These are phyloP conservation scores for Phialophora verrucosa DNA, from an alignment of 2,329 filamentous ascomycete species.

Conservation along the genomic window DNA sequence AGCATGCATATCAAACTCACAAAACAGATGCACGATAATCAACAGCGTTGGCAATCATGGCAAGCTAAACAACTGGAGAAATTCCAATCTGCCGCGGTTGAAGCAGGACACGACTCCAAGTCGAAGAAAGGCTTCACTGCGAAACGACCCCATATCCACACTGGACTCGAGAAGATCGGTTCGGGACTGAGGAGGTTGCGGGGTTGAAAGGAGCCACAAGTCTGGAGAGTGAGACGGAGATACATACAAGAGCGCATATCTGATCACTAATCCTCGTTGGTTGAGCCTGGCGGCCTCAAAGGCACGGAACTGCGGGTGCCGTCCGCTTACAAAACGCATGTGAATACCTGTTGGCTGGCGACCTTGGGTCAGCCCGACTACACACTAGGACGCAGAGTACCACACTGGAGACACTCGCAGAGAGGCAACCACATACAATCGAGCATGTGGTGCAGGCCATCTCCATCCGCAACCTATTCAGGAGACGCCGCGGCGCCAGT, in stretches of 20 bases:
- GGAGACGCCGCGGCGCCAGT: not conserved
- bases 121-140: conserved; percentile 26
- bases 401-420: not conserved
- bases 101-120: conserved; percentile 10
- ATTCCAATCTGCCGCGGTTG: conserved; percentile 24
- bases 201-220: conserved; percentile 18
- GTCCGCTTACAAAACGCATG: not conserved
- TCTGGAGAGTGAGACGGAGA: conserved; percentile 2
- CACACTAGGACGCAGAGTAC: not conserved
- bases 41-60: conserved; percentile 32
- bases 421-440: not conserved
- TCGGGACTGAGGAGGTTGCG: conserved; percentile 27
- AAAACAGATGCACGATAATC: conserved; percentile 32
- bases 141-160: conserved; percentile 30
- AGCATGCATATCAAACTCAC: conserved; percentile 34
- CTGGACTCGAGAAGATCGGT: conserved; percentile 26
- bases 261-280: conserved; percentile 3
- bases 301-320: not conserved
- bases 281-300: not conserved
- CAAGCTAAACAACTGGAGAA: conserved; percentile 31
- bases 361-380: not conserved
- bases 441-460: not conserved
- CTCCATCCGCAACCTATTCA: not conserved
- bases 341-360: not conserved
- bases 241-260: not conserved